Percentiles rank a stretch among this genome's conserved stretches.
phyloP scores from a whole-genome alignment of 768 basidiomycete genomes.

The Mycena rebaudengoi region DNA sequence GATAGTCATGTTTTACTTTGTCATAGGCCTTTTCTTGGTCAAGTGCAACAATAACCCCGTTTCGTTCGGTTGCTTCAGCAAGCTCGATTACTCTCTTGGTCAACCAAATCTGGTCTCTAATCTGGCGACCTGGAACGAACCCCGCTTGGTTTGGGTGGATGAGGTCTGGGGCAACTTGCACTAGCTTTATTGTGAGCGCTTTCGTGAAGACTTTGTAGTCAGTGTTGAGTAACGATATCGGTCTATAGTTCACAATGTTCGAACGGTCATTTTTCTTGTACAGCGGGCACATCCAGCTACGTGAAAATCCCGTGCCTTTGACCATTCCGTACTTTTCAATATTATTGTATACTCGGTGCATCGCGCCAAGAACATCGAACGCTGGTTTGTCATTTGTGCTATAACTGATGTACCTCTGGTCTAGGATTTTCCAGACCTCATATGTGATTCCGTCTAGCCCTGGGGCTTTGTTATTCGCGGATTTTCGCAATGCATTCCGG shows the following conservation, averaged over 20 bases:
- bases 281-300: too few species aligned
- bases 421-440: constrained; percentile 19
- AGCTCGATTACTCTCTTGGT: constrained; percentile 20
- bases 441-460: constrained; percentile 29
- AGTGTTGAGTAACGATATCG: too few species aligned
- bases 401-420: background rate
- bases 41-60: constrained; percentile 21
- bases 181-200: constrained; percentile 20
- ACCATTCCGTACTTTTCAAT: too few species aligned
- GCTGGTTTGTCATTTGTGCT: background rate
- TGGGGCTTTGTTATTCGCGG: background rate
- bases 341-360: constrained; percentile 6
- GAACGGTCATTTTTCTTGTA: too few species aligned
- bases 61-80: constrained; percentile 12
- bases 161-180: constrained; percentile 4
- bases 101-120: constrained; percentile 32
- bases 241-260: too few species aligned
- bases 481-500: background rate
- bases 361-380: constrained; percentile 2
- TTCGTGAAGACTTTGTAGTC: too few species aligned
- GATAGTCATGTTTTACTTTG: too few species aligned
- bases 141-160: constrained; percentile 36
- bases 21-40: too few species aligned
- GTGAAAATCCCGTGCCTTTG: too few species aligned
- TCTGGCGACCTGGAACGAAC: too few species aligned